Percentiles rank a stretch among this genome's conserved stretches.
Conservation (phyloP, 805 yeast genomes). For the Monosporozyma servazzii region DNA sequence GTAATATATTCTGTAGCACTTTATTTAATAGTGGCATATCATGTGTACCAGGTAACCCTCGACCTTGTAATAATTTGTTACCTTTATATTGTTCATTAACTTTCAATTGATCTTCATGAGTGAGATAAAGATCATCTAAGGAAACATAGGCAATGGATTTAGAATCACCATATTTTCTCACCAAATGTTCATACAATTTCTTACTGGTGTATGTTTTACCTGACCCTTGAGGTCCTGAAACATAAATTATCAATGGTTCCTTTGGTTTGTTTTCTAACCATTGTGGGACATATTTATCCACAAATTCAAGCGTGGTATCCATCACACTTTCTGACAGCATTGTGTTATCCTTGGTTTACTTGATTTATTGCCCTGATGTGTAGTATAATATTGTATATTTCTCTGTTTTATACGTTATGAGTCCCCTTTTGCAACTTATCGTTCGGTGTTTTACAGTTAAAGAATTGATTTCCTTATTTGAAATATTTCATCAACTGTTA, state of each 20-base stretch:
- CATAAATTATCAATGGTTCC: constrained; percentile 43
- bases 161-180: constrained; percentile 30
- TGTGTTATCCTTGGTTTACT: not conserved
- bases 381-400: too few relatives aligned
- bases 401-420: too few relatives aligned
- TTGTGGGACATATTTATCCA: constrained; percentile 14
- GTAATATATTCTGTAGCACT: constrained; percentile 26
- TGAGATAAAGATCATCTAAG: constrained; percentile 79
- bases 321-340: constrained; percentile 2
- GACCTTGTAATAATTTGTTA: constrained; percentile 56
- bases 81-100: constrained; percentile 34
- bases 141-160: constrained; percentile 43
- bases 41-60: constrained; percentile 95
- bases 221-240: constrained; percentile 73
- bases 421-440: too few relatives aligned
- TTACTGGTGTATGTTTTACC: constrained; percentile 58
- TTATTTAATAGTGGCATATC: constrained; percentile 38
- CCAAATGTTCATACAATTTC: constrained; percentile 31
- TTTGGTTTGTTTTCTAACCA: constrained; percentile 15
- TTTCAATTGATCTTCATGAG: constrained; percentile 47
- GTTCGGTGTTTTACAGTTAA: too few relatives aligned
- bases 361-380: not conserved
- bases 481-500: not conserved
- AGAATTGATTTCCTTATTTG: too few relatives aligned
- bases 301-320: constrained; percentile 10